phyloP scores from a whole-genome alignment of 2,329 filamentous ascomycete species.

The Cladophialophora exuberans region DNA sequence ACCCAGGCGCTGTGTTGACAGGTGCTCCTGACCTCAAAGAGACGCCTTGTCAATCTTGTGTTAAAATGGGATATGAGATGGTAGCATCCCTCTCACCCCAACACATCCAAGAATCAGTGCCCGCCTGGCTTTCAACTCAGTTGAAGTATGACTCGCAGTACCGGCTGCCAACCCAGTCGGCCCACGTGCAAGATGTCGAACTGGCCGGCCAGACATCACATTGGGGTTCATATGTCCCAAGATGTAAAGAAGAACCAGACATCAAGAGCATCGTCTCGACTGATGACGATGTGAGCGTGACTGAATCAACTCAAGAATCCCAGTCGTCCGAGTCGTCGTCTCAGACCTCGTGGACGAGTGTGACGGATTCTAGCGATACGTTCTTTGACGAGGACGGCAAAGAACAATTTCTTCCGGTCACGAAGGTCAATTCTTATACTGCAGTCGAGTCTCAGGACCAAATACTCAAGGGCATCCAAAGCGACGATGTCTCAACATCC shows the following conservation, averaged over 20 bases:
- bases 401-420: constrained; percentile 12
- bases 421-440: constrained; percentile 4
- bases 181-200: constrained; percentile 17
- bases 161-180: not conserved
- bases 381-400: constrained; percentile 24
- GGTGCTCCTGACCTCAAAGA: not conserved
- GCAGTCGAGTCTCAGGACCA: constrained; percentile 17
- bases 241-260: constrained; percentile 19
- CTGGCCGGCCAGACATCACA: constrained; percentile 5
- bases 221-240: not conserved
- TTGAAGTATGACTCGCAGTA: constrained; percentile 2
- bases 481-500: constrained; percentile 1
- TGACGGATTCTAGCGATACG: constrained; percentile 20
- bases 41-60: too few relatives aligned
- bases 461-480: constrained; percentile 13
- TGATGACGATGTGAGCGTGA: constrained; percentile 25
- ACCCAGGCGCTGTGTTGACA: not conserved
- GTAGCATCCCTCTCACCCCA: constrained; percentile 19
- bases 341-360: constrained; percentile 22
- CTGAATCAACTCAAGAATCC: constrained; percentile 24
- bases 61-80: constrained; percentile 24
- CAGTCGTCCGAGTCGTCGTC: constrained; percentile 25
- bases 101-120: constrained; percentile 22
- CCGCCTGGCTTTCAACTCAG: constrained; percentile 19
- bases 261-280: constrained; percentile 19